Base-by-base conservation (phyloP, 306 rosid species). In the Pyrus communis region DNA sequence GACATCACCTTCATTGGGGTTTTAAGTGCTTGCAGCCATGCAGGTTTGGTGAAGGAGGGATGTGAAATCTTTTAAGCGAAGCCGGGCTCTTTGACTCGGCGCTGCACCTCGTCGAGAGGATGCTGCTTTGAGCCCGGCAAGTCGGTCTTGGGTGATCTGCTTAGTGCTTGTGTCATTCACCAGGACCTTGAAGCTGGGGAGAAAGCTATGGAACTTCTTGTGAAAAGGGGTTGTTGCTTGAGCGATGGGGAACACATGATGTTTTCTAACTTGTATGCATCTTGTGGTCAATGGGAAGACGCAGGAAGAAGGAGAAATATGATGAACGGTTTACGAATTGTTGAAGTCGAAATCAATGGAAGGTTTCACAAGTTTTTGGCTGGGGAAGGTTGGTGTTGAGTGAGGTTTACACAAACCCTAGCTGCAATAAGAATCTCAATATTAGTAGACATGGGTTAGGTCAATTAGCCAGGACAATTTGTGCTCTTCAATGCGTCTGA, bases 171-270 rank as follows among this genome's bases (percentile, higher is more conserved):
- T 62, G 86, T 78, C 30, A 75, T 33, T 46, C 77, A 78, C 65
- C 54, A 52, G 68, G 86, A 82, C 74, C 70, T 62, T 25, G 69
- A 75, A 21, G 75, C 15, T 12, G 86, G 80, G 35, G 83, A 82
- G 77, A 75, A 78, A 69, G 77, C 73, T 46, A 55, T 78, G 59
- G 75, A 75, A 49, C 73, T 70, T 1, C 35, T 78, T 10, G 52
- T 22, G 5, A n/a, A 14, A n/a, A 60, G 69, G 80, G 76, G 23
- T 65, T 12, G 68, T 52, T 33, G 30, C 28, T 57, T 75, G 46
- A 63, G 80, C 46, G 80, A 82, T 31, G 85, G 82, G 12, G 85
- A 82, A 22, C 75, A 74, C n/a, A 62, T 82, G 82, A 78, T 69
- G 85, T 78, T 82, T 38, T 54, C 85, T 2, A 82, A 82, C 74